Percentiles rank a stretch among this genome's conserved stretches.
Evolutionary conservation across 805 yeast genomes (phyloP).

Genomic region (Yarrowia sp.): DNA sequence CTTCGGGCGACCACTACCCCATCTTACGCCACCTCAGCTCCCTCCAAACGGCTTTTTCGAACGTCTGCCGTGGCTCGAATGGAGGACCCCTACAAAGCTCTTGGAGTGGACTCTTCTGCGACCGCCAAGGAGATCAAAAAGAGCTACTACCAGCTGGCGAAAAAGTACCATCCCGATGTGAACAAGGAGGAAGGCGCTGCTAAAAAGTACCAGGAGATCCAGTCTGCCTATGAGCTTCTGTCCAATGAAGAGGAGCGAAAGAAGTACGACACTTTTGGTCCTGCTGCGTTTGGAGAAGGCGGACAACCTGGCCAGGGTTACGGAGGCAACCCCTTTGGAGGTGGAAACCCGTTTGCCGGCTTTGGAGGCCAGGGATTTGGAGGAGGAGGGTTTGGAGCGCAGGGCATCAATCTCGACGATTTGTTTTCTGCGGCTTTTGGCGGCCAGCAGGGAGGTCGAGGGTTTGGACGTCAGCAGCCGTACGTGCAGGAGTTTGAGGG

Average conservation of each 20-base stretch:
- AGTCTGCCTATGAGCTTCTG: constrained; percentile 89
- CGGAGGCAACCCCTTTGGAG: constrained; percentile 46
- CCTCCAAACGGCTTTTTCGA: background rate
- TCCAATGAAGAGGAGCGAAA: constrained; percentile 80
- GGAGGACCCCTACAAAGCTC: constrained; percentile 75
- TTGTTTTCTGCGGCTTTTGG: constrained; percentile 42
- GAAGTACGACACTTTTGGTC: constrained; percentile 89
- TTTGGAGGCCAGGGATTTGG: constrained; percentile 49
- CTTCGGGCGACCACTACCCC: background rate
- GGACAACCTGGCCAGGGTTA: constrained; percentile 40
- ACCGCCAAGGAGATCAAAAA: constrained; percentile 84
- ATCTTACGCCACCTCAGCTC: too few relatives aligned
- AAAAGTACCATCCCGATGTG: constrained; percentile 93
- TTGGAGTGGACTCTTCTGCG: constrained; percentile 75
- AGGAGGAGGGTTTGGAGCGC: constrained; percentile 39
- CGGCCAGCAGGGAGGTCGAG: constrained; percentile 40
- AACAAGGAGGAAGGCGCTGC: constrained; percentile 90
- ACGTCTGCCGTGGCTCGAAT: constrained; percentile 26
- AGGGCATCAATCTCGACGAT: constrained; percentile 40
- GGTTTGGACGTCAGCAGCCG: constrained; percentile 43
- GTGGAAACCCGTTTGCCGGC: constrained; percentile 54
- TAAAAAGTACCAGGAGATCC: constrained; percentile 84
- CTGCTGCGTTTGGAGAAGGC: constrained; percentile 72
- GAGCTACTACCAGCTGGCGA: constrained; percentile 90
- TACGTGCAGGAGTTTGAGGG: constrained; percentile 81